A percentile compares a stretch with the other conserved stretches of the same genome.
Conservation (phyloP, 2,329 filamentous ascomycete genomes). For the Monosporascus sp. region DNA sequence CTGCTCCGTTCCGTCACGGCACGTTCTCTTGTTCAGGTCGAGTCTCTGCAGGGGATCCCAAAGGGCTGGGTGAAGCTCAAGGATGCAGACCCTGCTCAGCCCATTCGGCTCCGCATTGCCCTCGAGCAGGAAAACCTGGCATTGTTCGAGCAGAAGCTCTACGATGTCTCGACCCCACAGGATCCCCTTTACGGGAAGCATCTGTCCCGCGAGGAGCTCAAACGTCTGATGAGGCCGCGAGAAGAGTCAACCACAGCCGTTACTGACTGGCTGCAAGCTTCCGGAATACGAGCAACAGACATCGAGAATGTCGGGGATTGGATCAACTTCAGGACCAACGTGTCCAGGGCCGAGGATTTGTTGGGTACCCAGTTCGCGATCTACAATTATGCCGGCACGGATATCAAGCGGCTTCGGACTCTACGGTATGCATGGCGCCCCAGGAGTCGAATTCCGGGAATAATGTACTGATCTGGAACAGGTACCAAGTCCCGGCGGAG, state of each 20-base stretch:
- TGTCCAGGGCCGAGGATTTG: conserved; percentile 48
- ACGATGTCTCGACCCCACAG: conserved; percentile 58
- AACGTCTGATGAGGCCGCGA: conserved; percentile 21
- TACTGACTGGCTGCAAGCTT: conserved; percentile 48
- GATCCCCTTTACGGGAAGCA: conserved; percentile 57
- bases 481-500: conserved; percentile 57
- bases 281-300: conserved; percentile 45
- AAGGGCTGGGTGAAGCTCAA: conserved; percentile 33
- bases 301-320: conserved; percentile 44
- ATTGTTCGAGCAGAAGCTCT: conserved; percentile 52
- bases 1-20: conserved; percentile 15
- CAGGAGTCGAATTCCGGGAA: not conserved
- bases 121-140: conserved; percentile 42
- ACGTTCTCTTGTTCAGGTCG: conserved; percentile 27
- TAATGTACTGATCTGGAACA: conserved; percentile 11
- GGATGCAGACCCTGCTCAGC: conserved; percentile 30
- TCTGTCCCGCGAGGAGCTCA: conserved; percentile 54
- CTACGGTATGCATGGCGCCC: conserved; percentile 19
- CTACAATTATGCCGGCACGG: conserved; percentile 42
- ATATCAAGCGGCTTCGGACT: conserved; percentile 43
- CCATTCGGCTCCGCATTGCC: conserved; percentile 44
- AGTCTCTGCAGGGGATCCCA: conserved; percentile 31
- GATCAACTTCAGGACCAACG: conserved; percentile 53
- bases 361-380: conserved; percentile 53
- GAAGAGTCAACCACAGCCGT: conserved; percentile 43